A percentile compares a stretch with the other conserved stretches of the same genome.
phyloP scores from a whole-genome alignment of 106 monocot species.

The Triglochin maritima region DNA sequence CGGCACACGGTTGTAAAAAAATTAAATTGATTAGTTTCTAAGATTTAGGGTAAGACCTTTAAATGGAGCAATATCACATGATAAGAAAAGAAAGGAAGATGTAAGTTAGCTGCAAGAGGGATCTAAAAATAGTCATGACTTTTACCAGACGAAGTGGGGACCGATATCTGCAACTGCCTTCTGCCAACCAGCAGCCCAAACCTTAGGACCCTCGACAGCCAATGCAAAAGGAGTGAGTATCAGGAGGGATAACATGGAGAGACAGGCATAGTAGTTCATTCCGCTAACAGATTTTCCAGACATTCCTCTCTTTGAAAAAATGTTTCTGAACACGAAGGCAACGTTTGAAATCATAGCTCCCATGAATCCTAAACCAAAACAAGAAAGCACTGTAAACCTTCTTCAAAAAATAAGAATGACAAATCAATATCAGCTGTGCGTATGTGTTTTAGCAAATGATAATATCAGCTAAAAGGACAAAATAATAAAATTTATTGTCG shows the following conservation, averaged over 20 bases:
- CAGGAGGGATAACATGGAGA: constrained; percentile 61
- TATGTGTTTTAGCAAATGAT: no score
- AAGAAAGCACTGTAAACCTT: background rate
- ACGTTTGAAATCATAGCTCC: constrained; percentile 87
- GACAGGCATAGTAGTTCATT: constrained; percentile 88
- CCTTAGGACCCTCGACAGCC: constrained; percentile 67
- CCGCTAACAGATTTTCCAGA: constrained; percentile 76
- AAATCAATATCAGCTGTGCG: no score
- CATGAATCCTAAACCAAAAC: constrained; percentile 55
- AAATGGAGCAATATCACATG: no score
- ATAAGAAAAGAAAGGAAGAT: background rate
- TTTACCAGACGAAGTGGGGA: constrained; percentile 70
- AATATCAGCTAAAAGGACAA: no score
- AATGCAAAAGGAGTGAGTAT: constrained; percentile 80
- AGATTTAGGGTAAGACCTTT: no score
- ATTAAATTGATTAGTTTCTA: no score
- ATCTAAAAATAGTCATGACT: background rate
- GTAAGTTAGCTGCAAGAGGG: background rate
- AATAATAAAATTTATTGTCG: no score
- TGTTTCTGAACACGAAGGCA: constrained; percentile 80
- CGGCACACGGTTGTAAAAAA: no score
- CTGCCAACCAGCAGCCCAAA: constrained; percentile 78
- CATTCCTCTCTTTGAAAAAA: constrained; percentile 86
- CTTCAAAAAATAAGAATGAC: no score
- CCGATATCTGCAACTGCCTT: constrained; percentile 52